Percentiles rank a stretch among this genome's conserved stretches.
Conservation (phyloP, 2,329 filamentous ascomycete genomes). For the Calonectria montana region DNA sequence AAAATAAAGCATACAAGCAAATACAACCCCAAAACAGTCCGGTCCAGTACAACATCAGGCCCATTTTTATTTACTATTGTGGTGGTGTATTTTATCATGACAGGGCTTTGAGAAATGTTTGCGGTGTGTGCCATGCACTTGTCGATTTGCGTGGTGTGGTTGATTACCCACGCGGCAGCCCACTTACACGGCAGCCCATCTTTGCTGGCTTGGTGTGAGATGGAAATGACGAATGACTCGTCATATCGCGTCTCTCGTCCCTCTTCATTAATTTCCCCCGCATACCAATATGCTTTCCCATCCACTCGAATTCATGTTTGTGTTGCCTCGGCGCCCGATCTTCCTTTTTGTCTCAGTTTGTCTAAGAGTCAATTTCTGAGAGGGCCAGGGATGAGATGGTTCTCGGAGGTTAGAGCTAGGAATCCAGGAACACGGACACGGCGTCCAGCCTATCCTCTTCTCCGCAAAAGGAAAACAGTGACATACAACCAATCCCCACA, state of each 20-base stretch:
- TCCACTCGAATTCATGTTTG: background rate
- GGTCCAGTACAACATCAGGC: background rate
- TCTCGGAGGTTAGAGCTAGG: conserved; percentile 5
- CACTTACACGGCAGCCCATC: background rate
- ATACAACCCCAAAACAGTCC: too few relatives aligned
- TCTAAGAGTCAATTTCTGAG: background rate
- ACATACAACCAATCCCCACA: conserved; percentile 26
- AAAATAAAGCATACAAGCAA: background rate
- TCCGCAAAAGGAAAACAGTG: conserved; percentile 23
- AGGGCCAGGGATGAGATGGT: background rate
- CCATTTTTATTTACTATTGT: background rate
- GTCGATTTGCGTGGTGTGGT: background rate
- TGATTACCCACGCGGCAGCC: conserved; percentile 5
- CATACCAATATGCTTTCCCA: background rate
- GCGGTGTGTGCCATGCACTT: background rate
- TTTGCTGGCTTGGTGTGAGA: background rate
- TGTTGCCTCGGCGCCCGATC: background rate
- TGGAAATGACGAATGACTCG: conserved; percentile 20
- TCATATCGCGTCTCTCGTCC: background rate
- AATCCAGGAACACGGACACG: conserved; percentile 31
- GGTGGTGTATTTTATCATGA: background rate
- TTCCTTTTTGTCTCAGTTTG: background rate
- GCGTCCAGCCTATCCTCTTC: conserved; percentile 31
- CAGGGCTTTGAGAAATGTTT: background rate
- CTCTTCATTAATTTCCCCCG: background rate